Conservation (phyloP, 345 rosid species). For the Sisymbrium altissimum region DNA sequence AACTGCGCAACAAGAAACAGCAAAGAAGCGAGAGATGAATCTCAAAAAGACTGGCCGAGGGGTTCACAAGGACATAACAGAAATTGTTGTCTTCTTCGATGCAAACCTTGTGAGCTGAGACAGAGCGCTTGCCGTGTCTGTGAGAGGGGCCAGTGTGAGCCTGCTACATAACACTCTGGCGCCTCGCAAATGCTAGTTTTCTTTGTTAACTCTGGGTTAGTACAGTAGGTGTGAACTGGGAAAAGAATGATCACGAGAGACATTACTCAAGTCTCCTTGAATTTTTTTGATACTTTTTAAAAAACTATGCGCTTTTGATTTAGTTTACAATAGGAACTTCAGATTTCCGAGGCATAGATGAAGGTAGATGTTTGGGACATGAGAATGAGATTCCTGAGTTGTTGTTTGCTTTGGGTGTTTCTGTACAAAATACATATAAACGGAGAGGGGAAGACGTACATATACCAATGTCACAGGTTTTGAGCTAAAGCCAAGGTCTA, state of each 20-base stretch:
- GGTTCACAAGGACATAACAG: neutral
- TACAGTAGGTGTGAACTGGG: neutral
- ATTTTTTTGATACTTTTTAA: neutral
- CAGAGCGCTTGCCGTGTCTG: neutral
- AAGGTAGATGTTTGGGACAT: neutral
- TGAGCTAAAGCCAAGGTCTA: constrained; percentile 14
- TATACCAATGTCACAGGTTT: constrained; percentile 16
- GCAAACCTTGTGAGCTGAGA: neutral
- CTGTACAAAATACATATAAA: constrained; percentile 33
- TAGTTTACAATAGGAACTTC: constrained; percentile 6
- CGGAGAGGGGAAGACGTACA: constrained; percentile 6
- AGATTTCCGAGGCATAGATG: neutral
- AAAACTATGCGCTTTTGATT: constrained; percentile 9
- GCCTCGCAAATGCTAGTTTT: neutral
- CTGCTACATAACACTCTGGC: neutral
- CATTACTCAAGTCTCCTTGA: neutral
- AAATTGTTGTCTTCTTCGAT: neutral
- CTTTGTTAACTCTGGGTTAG: neutral
- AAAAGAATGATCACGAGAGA: neutral
- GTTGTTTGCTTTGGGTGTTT: constrained; percentile 23
- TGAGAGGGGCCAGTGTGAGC: neutral
- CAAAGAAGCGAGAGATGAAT: neutral
- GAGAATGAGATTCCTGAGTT: neutral
- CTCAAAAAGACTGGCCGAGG: neutral
- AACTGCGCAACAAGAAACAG: neutral